Percentiles rank a stretch among this genome's conserved stretches.
Evolutionary conservation across 176 grass and related monocot species (phyloP).

Genomic region (Musa troglodytarum): DNA sequence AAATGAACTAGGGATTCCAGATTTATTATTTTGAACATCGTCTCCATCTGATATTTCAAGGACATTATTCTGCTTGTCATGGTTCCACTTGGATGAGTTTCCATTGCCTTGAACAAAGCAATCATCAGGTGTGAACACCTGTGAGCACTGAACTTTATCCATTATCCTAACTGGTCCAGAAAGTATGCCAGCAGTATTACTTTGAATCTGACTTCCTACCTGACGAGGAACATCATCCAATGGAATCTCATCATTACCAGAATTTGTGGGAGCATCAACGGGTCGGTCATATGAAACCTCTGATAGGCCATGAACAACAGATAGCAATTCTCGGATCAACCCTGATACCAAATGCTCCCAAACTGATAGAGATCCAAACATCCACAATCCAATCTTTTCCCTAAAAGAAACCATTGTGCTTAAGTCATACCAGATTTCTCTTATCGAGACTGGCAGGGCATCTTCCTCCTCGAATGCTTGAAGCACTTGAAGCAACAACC

Average conservation of each 20-base stretch:
- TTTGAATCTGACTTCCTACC: neutral
- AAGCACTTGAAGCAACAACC: slow-evolving; percentile 58
- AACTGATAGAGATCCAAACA: slow-evolving; percentile 19
- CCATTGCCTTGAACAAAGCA: neutral
- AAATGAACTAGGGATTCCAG: slow-evolving; percentile 10
- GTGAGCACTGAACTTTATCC: neutral
- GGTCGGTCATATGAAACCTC: neutral
- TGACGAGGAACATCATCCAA: neutral
- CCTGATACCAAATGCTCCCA: slow-evolving; percentile 38
- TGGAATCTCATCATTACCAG: slow-evolving; percentile 6
- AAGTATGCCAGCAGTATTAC: neutral
- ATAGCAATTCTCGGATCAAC: slow-evolving; percentile 35
- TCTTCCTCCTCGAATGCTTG: slow-evolving; percentile 37
- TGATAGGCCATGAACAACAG: slow-evolving; percentile 23
- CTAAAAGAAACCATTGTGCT: slow-evolving; percentile 35
- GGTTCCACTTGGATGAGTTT: too few species aligned
- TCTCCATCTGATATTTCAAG: neutral
- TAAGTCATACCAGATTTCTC: slow-evolving; percentile 58
- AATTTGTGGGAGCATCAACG: neutral
- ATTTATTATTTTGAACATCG: neutral
- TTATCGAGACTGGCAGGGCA: slow-evolving; percentile 43
- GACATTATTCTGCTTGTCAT: too few species aligned
- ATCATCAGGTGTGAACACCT: neutral
- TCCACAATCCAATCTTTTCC: slow-evolving; percentile 41
- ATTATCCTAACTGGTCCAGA: neutral